These are phyloP conservation scores for Musa troglodytarum DNA, from an alignment of 176 grass and related monocot genomes.

Conservation along the genomic window DNA sequence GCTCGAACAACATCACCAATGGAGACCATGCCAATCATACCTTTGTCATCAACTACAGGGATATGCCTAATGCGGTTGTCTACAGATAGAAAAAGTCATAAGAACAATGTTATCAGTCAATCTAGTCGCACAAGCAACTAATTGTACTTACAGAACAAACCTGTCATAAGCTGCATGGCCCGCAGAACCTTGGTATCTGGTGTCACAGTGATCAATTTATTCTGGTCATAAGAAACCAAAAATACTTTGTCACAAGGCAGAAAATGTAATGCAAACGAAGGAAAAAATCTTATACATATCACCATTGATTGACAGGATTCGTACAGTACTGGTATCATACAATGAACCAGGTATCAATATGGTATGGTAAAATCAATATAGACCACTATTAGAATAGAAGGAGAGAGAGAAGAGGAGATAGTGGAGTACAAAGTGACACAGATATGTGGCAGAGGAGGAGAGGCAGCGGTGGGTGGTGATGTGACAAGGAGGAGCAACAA, in stretches of 20 bases:
- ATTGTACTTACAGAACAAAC: conserved; percentile 16
- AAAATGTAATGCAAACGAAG: neutral
- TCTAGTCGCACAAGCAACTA: neutral
- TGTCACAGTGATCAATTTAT: conserved; percentile 80
- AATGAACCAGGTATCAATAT: too few relatives aligned
- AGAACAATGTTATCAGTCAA: too few relatives aligned
- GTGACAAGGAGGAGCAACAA: too few relatives aligned
- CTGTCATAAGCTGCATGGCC: conserved; percentile 99
- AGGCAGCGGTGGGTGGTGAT: too few relatives aligned
- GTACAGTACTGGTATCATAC: neutral
- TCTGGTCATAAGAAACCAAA: conserved; percentile 39
- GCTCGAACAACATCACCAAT: conserved; percentile 86
- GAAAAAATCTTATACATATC: neutral
- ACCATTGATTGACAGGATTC: too few relatives aligned
- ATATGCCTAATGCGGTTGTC: conserved; percentile 93
- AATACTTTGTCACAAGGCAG: neutral
- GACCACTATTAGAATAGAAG: too few relatives aligned
- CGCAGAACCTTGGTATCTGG: conserved; percentile 69
- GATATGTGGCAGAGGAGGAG: too few relatives aligned
- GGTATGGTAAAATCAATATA: too few relatives aligned
- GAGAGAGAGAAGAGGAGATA: too few relatives aligned
- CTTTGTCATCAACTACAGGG: conserved; percentile 54
- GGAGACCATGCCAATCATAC: conserved; percentile 97
- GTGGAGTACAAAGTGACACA: too few relatives aligned
- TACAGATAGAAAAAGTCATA: conserved; percentile 11